Percentiles rank a stretch among this genome's conserved stretches.
These are phyloP conservation scores for Xylaria digitata DNA, from an alignment of 2,329 filamentous ascomycete genomes.

Conservation along the genomic window DNA sequence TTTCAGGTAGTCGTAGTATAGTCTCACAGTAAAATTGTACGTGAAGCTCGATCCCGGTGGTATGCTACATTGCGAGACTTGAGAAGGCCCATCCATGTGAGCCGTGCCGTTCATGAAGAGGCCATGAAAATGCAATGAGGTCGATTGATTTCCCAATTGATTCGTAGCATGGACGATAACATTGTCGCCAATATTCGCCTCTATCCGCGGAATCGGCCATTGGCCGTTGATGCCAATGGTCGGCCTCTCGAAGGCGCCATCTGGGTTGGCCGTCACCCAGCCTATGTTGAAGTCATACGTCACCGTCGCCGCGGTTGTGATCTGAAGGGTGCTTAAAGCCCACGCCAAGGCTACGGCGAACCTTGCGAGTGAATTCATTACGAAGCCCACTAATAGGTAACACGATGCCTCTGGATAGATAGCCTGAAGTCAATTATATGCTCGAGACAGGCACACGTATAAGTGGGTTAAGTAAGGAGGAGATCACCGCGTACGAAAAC, in stretches of 20 bases:
- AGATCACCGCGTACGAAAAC: not conserved
- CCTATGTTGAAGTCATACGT: conserved; percentile 75
- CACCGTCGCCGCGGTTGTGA: conserved; percentile 59
- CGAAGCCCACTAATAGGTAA: conserved; percentile 28
- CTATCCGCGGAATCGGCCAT: conserved; percentile 78
- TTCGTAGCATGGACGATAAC: conserved; percentile 70
- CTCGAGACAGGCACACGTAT: not conserved
- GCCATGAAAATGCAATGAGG: conserved; percentile 77
- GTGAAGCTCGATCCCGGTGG: conserved; percentile 72
- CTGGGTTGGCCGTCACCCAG: conserved; percentile 79
- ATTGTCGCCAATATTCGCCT: conserved; percentile 71
- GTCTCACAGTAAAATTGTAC: conserved; percentile 73
- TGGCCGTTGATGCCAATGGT: conserved; percentile 80
- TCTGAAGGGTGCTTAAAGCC: conserved; percentile 34
- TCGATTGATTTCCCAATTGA: conserved; percentile 69
- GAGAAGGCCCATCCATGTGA: conserved; percentile 76
- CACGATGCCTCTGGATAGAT: not conserved
- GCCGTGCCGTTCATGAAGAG: conserved; percentile 74
- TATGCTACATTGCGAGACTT: conserved; percentile 76
- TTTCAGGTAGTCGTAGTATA: not conserved
- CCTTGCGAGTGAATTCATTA: conserved; percentile 36
- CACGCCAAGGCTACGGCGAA: conserved; percentile 36
- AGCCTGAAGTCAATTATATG: conserved; percentile 1
- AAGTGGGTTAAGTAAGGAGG: not conserved
- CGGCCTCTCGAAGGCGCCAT: conserved; percentile 72